phyloP scores from a whole-genome alignment of 2,329 filamentous ascomycete genomes.

The Cercospora sp. region DNA sequence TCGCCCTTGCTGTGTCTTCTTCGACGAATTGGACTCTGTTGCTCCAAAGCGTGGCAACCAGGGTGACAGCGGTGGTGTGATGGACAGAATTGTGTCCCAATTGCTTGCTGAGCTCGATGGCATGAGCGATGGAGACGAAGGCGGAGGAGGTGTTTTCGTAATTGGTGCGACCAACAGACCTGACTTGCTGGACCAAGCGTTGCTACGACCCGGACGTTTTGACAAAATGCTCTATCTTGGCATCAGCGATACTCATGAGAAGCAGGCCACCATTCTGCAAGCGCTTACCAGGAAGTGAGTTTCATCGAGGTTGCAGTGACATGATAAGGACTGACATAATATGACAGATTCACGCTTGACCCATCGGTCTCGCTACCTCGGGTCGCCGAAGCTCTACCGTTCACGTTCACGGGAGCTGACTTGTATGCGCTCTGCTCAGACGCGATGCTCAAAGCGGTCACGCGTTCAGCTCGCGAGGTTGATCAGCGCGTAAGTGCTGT shows the following conservation, averaged over 20 bases:
- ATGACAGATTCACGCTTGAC: constrained; percentile 74
- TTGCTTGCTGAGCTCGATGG: constrained; percentile 92
- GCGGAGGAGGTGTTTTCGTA: constrained; percentile 83
- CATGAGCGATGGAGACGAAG: constrained; percentile 90
- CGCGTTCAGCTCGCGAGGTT: constrained; percentile 78
- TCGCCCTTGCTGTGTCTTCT: constrained; percentile 86
- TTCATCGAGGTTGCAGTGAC: not conserved
- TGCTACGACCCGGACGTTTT: constrained; percentile 86
- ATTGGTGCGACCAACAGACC: constrained; percentile 95
- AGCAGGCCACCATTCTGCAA: constrained; percentile 91
- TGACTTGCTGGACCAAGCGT: constrained; percentile 85
- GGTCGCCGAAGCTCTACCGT: constrained; percentile 77
- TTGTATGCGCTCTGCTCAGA: constrained; percentile 97
- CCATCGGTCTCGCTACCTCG: constrained; percentile 72
- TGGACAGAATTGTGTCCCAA: constrained; percentile 96
- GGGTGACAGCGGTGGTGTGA: constrained; percentile 94
- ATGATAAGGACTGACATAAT: constrained; percentile 12
- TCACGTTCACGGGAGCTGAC: constrained; percentile 96
- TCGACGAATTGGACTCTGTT: constrained; percentile 89
- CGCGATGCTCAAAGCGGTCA: constrained; percentile 98
- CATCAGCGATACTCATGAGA: constrained; percentile 93
- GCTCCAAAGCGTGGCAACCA: constrained; percentile 96
- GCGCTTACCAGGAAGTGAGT: constrained; percentile 89
- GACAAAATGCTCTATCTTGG: constrained; percentile 99
- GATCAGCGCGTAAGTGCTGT: constrained; percentile 78